Conservation (phyloP, 257 asterid species). For the Solanum gandarillasii region DNA sequence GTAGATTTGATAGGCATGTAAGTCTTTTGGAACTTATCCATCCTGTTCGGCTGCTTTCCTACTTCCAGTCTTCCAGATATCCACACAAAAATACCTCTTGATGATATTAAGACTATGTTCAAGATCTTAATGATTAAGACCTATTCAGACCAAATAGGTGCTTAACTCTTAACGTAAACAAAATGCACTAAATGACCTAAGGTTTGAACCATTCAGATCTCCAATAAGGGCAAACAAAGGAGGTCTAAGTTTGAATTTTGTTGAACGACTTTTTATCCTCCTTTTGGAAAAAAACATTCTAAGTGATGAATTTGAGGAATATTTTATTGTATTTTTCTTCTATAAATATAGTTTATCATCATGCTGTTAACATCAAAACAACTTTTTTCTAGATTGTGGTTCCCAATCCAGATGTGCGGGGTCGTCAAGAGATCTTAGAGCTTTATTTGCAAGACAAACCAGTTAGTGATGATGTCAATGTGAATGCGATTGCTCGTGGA, state of each 20-base stretch:
- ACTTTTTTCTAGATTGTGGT: constrained; percentile 59
- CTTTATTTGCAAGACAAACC: constrained; percentile 91
- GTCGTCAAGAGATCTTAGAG: constrained; percentile 89
- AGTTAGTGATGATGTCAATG: constrained; percentile 68
- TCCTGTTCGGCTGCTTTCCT: background rate
- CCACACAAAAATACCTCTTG: background rate
- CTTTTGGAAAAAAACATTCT: background rate
- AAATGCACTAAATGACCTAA: background rate
- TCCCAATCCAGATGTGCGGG: constrained; percentile 88
- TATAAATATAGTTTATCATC: background rate
- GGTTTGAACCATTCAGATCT: background rate
- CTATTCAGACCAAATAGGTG: background rate
- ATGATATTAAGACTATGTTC: background rate
- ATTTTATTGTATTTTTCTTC: background rate
- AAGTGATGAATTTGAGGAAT: background rate
- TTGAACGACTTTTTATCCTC: background rate
- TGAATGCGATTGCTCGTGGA: constrained; percentile 90
- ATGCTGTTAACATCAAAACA: background rate
- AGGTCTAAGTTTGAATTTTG: background rate
- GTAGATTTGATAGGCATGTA: constrained; percentile 99
- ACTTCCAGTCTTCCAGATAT: background rate
- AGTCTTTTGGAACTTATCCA: constrained; percentile 18
- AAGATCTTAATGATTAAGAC: background rate
- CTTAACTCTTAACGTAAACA: background rate
- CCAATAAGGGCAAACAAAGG: background rate